Base-by-base conservation (phyloP, 1,284 basidiomycete species). In the Naganishia cerealis region DNA sequence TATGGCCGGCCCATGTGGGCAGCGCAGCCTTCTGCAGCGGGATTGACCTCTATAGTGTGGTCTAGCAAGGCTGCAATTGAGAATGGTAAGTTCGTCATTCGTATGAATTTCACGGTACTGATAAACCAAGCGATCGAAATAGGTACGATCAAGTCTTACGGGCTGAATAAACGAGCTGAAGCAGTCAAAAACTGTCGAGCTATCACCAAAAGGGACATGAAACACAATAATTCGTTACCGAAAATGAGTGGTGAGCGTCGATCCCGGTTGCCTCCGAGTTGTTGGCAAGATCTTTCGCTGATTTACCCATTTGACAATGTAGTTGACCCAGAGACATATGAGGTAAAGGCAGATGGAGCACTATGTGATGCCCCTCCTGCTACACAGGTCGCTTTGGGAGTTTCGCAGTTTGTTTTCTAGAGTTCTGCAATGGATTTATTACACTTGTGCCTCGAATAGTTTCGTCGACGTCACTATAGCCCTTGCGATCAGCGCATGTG, bases 261-360 rank as follows among this genome's bases (percentile, higher is more conserved):
- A 48, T 15, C 24, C 50, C 18, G 8, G 21, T 6, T 40, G 10
- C 18, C 18, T 26, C 2, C 29, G 6, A 33, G 29, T 33, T 26
- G 53, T 65, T 18, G 15, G 10, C 7, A 40, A 33, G 29, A 38
- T 40, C 52, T 16, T 48, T 26, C 18, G 62, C 48, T 13, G 16
- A 33, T 2, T n/a, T 9, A 15, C 48, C n/a, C 53, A 24, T 53
- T 52, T 26, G 42, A 8, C 42, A 10, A 13, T 13, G 24, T 66
- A 77, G 94, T 99, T 53, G 92, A 99, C 78, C 91, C 96, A 0
- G 95, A 99, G 82, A 91, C 84, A 66, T 97, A 95, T 78, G 88
- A 90, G 69, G 93, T 96, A 8, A 81, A 81, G 13, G 92, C 91
- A 7, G 90, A 96, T 78, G 92, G 89, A 1, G 86, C 84, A 24